phyloP scores from a whole-genome alignment of 768 basidiomycete genomes.

The Paxillus rubicundulus region DNA sequence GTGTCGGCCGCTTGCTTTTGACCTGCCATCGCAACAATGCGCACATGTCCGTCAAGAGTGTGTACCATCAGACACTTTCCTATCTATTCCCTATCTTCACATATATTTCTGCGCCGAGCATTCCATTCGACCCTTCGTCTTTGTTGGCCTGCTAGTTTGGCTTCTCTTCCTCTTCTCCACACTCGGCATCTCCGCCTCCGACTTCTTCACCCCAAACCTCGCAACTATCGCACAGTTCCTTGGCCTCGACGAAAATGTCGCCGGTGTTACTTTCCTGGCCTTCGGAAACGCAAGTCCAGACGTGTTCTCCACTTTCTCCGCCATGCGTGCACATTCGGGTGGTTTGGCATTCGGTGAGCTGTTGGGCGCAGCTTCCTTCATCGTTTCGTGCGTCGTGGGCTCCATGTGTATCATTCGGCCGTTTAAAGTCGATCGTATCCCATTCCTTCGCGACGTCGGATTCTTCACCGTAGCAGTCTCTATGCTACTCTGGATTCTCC shows the following conservation, averaged over 20 bases:
- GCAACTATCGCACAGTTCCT: slow-evolving; percentile 84
- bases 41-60: slow-evolving; percentile 59
- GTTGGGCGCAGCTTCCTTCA: slow-evolving; percentile 92
- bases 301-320: slow-evolving; percentile 93
- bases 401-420: slow-evolving; percentile 98
- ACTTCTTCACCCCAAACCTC: slow-evolving; percentile 97
- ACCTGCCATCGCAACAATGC: slow-evolving; percentile 54
- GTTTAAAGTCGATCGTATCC: slow-evolving; percentile 74
- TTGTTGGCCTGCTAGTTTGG: slow-evolving; percentile 70
- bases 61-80: slow-evolving; percentile 56
- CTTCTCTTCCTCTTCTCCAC: slow-evolving; percentile 92
- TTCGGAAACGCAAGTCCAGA: slow-evolving; percentile 98
- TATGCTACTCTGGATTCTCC: slow-evolving; percentile 74
- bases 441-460: slow-evolving; percentile 91
- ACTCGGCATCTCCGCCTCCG: slow-evolving; percentile 90
- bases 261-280: slow-evolving; percentile 95
- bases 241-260: slow-evolving; percentile 88
- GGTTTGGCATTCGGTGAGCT: slow-evolving; percentile 93
- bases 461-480: slow-evolving; percentile 86
- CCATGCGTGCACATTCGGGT: slow-evolving; percentile 82
- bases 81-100: slow-evolving; percentile 67
- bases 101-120: slow-evolving; percentile 67
- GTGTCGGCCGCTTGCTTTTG: slow-evolving; percentile 66
- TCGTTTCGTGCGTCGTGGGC: slow-evolving; percentile 93
- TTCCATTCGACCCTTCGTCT: slow-evolving; percentile 55